phyloP scores from a whole-genome alignment of 2,329 filamentous ascomycete species.

The Colletotrichum gloeosporioides region DNA sequence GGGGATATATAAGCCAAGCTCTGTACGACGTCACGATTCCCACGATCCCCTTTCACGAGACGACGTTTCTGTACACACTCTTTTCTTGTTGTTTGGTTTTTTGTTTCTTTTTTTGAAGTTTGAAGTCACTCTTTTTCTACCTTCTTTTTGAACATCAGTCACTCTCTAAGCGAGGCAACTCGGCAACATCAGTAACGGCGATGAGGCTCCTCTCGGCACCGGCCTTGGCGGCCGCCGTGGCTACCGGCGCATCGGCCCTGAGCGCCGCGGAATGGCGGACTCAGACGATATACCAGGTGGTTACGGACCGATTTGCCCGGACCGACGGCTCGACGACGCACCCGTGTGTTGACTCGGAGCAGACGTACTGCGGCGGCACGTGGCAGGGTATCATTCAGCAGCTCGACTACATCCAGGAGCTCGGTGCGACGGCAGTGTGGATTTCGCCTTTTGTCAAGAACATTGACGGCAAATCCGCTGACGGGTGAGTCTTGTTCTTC shows the following conservation, averaged over 20 bases:
- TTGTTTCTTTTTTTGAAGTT: neutral
- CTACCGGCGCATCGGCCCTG: conserved; percentile 4
- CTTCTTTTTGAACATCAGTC: conserved; percentile 1
- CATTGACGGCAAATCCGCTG: conserved; percentile 21
- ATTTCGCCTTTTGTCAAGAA: conserved; percentile 62
- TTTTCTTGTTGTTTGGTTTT: neutral
- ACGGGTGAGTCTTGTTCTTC: conserved; percentile 12
- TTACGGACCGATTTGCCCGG: conserved; percentile 62
- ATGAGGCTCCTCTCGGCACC: conserved; percentile 10
- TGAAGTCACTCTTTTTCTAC: neutral
- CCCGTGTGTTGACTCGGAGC: conserved; percentile 44
- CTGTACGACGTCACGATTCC: neutral
- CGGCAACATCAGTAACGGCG: neutral
- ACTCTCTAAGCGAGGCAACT: neutral
- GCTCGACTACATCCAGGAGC: conserved; percentile 67
- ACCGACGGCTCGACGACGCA: conserved; percentile 49
- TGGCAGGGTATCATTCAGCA: conserved; percentile 63
- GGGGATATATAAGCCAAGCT: neutral
- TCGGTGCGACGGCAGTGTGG: conserved; percentile 65
- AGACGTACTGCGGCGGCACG: conserved; percentile 64
- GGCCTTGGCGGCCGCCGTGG: neutral
- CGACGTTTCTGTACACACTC: conserved; percentile 9
- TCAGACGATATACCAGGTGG: conserved; percentile 62
- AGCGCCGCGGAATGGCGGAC: conserved; percentile 51
- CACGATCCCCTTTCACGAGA: neutral